Evolutionary conservation across 2,329 filamentous ascomycete species (phyloP), one percentile per base, ranked within the genome.

Genomic region (Xylaria sp.): DNA sequence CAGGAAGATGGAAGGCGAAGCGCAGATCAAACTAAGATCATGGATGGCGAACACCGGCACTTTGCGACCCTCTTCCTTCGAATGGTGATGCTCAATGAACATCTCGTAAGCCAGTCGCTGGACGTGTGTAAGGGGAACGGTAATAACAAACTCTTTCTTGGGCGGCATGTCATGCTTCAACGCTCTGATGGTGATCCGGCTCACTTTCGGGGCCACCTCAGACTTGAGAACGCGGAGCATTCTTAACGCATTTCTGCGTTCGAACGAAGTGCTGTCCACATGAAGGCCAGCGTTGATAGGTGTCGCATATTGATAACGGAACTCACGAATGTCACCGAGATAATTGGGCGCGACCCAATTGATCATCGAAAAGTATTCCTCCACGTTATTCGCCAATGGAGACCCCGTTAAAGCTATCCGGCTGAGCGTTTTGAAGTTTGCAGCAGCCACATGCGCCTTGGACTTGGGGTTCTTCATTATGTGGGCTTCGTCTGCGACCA

Each of bases 401-500:
- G 92, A 93, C 0, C 92, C 92, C 0, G 92, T 96, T 62, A 97
- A 78, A 4, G 91, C 92, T 64, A 97, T 89, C 9, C 92, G 85
- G 61, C 81, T 87, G 57, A 77, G 83, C 0, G 91, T 89, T 61
- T 72, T 78, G 69, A 97, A 88, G 9, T 76, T 72, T 1, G 76
- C 76, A 18, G 86, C 83, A 4, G 82, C 79, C 44, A 73, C 64
- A 49, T 85, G 77, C 39, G 87, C 75, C 18, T 78, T 73, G 0
- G 86, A 78, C 0, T 70, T 71, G 0, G 77, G 73, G 63, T 91
- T 92, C 73, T 94, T 96, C 70, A 96, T 75, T 19, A 74, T 77
- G 70, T 97, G 92, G 0, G 91, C 92, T 73, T 97, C 92, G 69
- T 97, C 92, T 0, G 88, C 90, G 54, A 97, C 76, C 19, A 96